Base-by-base conservation (phyloP, 2,329 filamentous ascomycete genomes). In the Phaeosphaeriaceae sp. region DNA sequence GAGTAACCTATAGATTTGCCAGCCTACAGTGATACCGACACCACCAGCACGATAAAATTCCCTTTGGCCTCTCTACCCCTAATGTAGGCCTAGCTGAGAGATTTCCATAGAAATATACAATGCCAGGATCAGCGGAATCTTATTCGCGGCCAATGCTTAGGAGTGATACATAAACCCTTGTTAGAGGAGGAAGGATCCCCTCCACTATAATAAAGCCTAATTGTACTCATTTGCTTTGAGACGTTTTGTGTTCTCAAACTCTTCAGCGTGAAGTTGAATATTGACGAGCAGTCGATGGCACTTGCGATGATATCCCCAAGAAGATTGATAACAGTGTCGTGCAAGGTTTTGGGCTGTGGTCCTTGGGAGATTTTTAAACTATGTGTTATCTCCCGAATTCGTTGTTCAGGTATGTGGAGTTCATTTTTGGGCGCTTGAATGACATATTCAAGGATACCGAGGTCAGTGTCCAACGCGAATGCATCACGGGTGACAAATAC, bases 1-100 rank as follows among this genome's bases (percentile, higher is more conserved):
- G n/a, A 61, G 39, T 3, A 61, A 20, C 38, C 44, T 42, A 46
- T 55, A 59, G 5, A 61, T 42, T 20, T 55, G 43, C 53, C 53
- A 57, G 9, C 32, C 12, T 33, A 61, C 49, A 16, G 45, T 34
- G 6, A 48, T 46, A 12, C 48, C 50, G 8, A 29, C 38, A 15
- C 47, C 51, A 23, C 12, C 6, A 9, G 32, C 48, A 15, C 13
- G 15, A 13, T 21, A 26, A 38, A 56, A 59, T 13, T 46, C 41
- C 20, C 35, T 49, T 20, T 51, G 53, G 7, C 6, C 8, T 3
- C 30, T 39, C 18, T 43, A 46, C 12, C 15, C 38, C 13, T 38
- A 8, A n/a, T 48, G 46, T 17, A 18, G 38, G 7, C 45, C 33
- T 15, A 6, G 17, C 13, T 20, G 6, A 16, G 12, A 3, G 20